Evolutionary conservation across 208 protist genomes (phyloP).

Genomic region (Acanthamoeba triangularis): DNA sequence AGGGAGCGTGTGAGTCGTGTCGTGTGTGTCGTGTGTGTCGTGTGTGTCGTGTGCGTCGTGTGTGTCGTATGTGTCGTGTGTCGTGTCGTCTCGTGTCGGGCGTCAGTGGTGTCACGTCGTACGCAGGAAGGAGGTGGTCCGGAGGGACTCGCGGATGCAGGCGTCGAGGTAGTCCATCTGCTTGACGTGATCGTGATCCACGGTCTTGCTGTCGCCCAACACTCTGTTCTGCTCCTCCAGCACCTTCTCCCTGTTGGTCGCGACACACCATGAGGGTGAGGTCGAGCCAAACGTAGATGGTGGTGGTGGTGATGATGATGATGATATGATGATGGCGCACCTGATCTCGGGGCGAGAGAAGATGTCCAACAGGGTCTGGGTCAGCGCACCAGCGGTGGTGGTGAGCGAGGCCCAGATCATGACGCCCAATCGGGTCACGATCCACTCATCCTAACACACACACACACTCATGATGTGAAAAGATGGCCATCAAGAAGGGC

Average conservation of each 20-base stretch:
- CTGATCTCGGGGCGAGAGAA: constrained; percentile 60
- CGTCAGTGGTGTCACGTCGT: neutral
- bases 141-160: constrained; percentile 45
- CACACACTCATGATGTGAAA: neutral
- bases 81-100: too few relatives aligned
- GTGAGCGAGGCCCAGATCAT: constrained; percentile 49
- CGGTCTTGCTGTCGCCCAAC: constrained; percentile 19
- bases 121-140: constrained; percentile 36
- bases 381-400: constrained; percentile 14
- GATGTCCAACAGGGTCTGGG: constrained; percentile 20
- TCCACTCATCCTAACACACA: constrained; percentile 1
- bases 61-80: neutral
- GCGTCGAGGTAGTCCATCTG: constrained; percentile 53
- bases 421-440: constrained; percentile 8
- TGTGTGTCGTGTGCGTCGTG: too few relatives aligned
- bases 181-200: constrained; percentile 49
- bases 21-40: neutral
- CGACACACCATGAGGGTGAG: neutral
- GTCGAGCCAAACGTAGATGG: neutral
- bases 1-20: neutral
- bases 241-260: constrained; percentile 21
- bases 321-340: neutral
- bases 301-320: too few relatives aligned
- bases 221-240: constrained; percentile 1
- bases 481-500: neutral